Conservation (phyloP, 129 eudicot genomes). For the Flaveria linearis region DNA sequence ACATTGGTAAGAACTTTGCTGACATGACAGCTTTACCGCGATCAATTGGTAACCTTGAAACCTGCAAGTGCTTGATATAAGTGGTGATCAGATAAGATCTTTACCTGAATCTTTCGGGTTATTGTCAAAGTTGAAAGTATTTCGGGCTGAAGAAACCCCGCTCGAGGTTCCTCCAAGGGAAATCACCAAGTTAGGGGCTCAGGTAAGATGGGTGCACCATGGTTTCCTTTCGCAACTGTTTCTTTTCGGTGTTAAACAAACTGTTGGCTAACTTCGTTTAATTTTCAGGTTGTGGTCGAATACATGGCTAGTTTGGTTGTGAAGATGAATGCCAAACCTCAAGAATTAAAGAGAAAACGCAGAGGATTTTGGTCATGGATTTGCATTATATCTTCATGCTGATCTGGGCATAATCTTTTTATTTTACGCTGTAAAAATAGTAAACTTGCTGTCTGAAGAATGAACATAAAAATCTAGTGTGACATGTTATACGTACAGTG, state of each 20-base stretch:
- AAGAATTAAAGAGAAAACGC: slow-evolving; percentile 39
- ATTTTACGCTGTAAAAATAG: background rate
- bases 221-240: background rate
- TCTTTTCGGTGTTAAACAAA: background rate
- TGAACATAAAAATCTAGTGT: background rate
- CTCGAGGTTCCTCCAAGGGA: slow-evolving; percentile 78
- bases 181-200: slow-evolving; percentile 66
- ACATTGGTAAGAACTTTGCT: slow-evolving; percentile 77
- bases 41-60: slow-evolving; percentile 76
- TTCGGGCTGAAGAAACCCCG: slow-evolving; percentile 78
- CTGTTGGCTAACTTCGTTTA: slow-evolving; percentile 20
- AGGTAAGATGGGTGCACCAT: slow-evolving; percentile 51
- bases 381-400: slow-evolving; percentile 50
- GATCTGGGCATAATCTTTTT: slow-evolving; percentile 12
- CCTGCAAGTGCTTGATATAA: slow-evolving; percentile 85
- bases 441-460: background rate
- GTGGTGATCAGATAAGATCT: slow-evolving; percentile 63
- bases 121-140: slow-evolving; percentile 53
- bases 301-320: slow-evolving; percentile 69
- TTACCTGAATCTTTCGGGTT: slow-evolving; percentile 82
- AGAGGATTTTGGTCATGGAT: slow-evolving; percentile 65
- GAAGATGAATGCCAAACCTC: slow-evolving; percentile 39
- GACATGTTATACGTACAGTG: background rate
- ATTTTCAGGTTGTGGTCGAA: slow-evolving; percentile 64
- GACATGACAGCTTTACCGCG: slow-evolving; percentile 72